Evolutionary conservation across 495 filamentous ascomycete genomes (phyloP).

Genomic region (Aspergillus homomorphus): DNA sequence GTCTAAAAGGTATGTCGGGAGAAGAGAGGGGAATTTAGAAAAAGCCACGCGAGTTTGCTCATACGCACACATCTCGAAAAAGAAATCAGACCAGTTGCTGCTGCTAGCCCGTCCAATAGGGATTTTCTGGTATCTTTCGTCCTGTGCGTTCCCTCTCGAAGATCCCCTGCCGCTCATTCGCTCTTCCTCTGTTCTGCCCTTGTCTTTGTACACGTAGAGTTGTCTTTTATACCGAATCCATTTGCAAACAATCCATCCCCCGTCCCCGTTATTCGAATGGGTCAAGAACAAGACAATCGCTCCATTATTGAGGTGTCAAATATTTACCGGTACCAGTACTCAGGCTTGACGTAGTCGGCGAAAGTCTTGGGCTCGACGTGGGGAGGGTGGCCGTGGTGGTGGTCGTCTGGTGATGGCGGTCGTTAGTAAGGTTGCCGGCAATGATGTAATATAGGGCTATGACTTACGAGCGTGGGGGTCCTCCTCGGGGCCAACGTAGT

Average conservation of each 20-base stretch:
- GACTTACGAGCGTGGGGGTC: constrained; percentile 57
- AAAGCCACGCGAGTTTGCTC: not conserved
- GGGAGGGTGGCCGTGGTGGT: constrained; percentile 53
- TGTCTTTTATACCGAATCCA: constrained; percentile 4
- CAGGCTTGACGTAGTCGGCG: constrained; percentile 85
- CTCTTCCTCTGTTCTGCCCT: not conserved
- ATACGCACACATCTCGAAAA: not conserved
- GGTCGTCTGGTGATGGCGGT: constrained; percentile 32
- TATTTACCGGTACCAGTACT: constrained; percentile 75
- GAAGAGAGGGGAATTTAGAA: not conserved
- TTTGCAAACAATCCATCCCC: not conserved
- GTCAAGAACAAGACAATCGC: constrained; percentile 10
- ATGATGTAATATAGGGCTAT: not conserved
- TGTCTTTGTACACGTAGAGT: not conserved
- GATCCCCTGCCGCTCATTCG: not conserved
- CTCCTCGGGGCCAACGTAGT: constrained; percentile 82
- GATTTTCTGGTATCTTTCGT: not conserved
- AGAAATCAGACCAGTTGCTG: not conserved
- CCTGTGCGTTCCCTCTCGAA: not conserved
- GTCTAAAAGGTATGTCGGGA: not conserved
- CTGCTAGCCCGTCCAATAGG: not conserved
- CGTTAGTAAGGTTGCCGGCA: constrained; percentile 1
- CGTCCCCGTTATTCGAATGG: not conserved
- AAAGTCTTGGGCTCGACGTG: constrained; percentile 86
- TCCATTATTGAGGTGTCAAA: constrained; percentile 17